Evolutionary conservation across 805 yeast genomes (phyloP).

Genomic region (Grigorovia jiainica): DNA sequence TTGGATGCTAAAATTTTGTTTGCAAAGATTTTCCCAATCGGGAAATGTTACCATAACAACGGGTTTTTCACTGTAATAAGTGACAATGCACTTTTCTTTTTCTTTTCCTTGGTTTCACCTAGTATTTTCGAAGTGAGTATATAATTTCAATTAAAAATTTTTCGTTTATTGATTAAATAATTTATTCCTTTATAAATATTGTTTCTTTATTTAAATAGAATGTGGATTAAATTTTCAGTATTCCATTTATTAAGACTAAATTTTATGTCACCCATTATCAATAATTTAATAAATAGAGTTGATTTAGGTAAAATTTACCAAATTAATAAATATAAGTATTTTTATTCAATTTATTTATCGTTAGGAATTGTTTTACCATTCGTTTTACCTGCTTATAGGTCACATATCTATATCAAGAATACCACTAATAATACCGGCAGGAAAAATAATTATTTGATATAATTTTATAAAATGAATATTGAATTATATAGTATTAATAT

Average conservation of each 20-base stretch:
- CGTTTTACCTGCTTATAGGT: slow-evolving; percentile 19
- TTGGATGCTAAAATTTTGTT: too few relatives aligned
- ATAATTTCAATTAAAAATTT: too few relatives aligned
- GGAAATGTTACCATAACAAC: not conserved
- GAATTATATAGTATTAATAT: not conserved
- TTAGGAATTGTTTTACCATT: slow-evolving; percentile 24
- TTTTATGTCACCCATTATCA: not conserved
- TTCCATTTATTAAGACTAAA: not conserved
- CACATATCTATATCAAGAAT: slow-evolving; percentile 3
- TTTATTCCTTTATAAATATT: too few relatives aligned
- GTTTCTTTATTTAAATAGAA: not conserved
- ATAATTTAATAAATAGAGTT: not conserved
- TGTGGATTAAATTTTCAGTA: not conserved
- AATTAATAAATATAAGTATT: not conserved
- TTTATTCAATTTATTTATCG: slow-evolving; percentile 12
- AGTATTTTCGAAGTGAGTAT: too few relatives aligned
- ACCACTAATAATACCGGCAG: not conserved
- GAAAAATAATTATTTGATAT: not conserved
- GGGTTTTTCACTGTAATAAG: not conserved
- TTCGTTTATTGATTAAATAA: not conserved
- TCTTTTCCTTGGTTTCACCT: too few relatives aligned
- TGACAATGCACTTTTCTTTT: not conserved
- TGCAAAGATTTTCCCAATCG: not conserved
- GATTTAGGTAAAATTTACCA: not conserved
- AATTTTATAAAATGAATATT: not conserved